Evolutionary conservation across 164 flowering plant genomes (phyloP), one percentile per base, ranked within the genome.

Genomic region (Aristolochia californica): DNA sequence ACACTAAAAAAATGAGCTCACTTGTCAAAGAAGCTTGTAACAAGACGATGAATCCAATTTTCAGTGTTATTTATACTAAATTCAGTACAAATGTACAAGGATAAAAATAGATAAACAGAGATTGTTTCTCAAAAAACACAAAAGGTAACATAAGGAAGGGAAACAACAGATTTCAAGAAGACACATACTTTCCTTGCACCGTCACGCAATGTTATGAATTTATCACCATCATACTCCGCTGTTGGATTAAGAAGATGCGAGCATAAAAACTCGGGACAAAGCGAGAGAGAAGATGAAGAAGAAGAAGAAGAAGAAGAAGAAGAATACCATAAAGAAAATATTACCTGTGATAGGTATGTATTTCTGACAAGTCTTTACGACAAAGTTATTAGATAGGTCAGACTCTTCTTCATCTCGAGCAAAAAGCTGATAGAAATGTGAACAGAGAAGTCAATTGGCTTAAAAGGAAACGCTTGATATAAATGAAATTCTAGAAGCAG

Each of bases 341-440:
- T 70, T 84, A 91, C 98, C 43, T 27, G 96, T 84, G 23, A 91
- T 86, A 38, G 96, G 96, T 52, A 91, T 88, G 74, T 83, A 77
- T 67, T 78, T 88, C 74, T 82, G 93, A 80, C 98, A 91, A 48
- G 89, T 82, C 81, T 87, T 91, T 62, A 91, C 96, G 43, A 91
- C 58, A 67, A 91, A 80, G 69, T 91, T 91, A 62, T 88, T 68
- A 2, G 98, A 91, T 56, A 91, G 74, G 67, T 91, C 96, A 21
- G 70, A 38, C 54, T 88, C 96, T 59, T 85, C 96, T 61, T 83
- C 98, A 49, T 81, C 94, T 58, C 69, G 76, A 47, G 77, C 52
- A 78, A 88, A 83, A 55, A 91, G 59, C 98, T 91, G 72, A 24
- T 61, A 34, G 53, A 10, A 62, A 61, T 56, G 58, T 16, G 15